Base-by-base conservation (phyloP, 768 basidiomycete genomes). In the Amanita inopinata region DNA sequence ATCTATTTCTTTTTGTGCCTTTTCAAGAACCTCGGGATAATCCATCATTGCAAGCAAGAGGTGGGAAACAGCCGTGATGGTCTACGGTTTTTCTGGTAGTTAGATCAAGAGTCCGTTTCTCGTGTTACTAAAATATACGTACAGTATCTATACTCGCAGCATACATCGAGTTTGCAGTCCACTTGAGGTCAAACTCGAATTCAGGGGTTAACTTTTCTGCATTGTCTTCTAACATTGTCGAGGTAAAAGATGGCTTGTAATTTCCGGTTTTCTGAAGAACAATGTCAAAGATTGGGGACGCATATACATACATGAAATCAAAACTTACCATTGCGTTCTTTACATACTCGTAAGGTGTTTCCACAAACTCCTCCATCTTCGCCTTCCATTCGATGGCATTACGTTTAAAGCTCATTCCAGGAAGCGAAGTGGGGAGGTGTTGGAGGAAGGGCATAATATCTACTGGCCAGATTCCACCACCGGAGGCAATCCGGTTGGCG, bases 101-200 rank as follows among this genome's bases (percentile, higher is more conserved):
- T 33, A 20, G 5, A 25, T 8, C n/a, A 2, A 24, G 7, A 4
- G 20, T 11, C 14, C 14, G n/a, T 22, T 42, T 25, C 14, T 18
- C 28, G 15, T n/a, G 17, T 5, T 5, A 14, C 33, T 17, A 35
- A 7, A 24, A 19, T 17, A 14, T 25, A 51, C 57, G n/a, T 34
- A 79, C 81, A 0, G 80, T 83, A 51, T 84, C 82, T 27, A 73
- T 65, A 50, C 79, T 79, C 11, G 72, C 76, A 4, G 69, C 63
- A 54, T 82, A 86, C 80, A 87, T 84, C 22, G 83, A 85, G 56
- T 86, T 85, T n/a, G 85, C 84, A 1, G 80, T 76, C 81, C 83
- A 83, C 46, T 81, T 79, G 34, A 86, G 63, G 50, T 87, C 83
- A 47, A 76, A 77, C 51, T 83, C 79, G 33, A 70, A 72, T 45